These are phyloP conservation scores for Dorcoceras hygrometricum DNA, from an alignment of 257 asterid species.

Conservation along the genomic window DNA sequence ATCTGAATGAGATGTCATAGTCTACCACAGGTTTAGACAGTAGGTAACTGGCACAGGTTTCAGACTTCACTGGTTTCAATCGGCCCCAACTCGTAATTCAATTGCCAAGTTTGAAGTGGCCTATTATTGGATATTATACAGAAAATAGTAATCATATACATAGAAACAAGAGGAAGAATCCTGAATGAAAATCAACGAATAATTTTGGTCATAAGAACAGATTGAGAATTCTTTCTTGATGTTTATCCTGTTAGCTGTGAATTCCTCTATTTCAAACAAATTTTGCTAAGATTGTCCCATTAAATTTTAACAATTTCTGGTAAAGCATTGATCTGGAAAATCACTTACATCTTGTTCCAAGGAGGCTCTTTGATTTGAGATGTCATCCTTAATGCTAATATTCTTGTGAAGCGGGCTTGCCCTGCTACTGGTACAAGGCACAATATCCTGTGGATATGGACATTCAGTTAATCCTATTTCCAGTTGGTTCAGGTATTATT, in stretches of 20 bases:
- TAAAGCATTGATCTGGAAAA: not conserved
- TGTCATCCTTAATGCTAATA: constrained; percentile 29
- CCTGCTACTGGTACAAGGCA: constrained; percentile 31
- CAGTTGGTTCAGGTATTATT: not conserved
- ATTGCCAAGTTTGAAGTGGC: not conserved
- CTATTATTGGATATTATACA: no score
- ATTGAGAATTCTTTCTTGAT: no score
- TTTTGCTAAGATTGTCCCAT: no score
- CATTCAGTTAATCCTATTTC: constrained; percentile 3
- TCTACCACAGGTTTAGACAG: not conserved
- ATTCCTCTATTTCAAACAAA: no score
- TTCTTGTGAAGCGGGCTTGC: constrained; percentile 40
- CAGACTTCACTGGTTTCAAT: not conserved
- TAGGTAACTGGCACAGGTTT: not conserved
- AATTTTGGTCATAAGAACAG: no score
- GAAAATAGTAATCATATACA: no score
- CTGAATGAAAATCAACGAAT: no score
- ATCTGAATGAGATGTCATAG: not conserved
- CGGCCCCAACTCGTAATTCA: not conserved
- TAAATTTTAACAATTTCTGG: not conserved
- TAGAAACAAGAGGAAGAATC: no score
- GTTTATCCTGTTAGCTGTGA: no score
- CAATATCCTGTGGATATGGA: constrained; percentile 36
- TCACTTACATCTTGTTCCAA: constrained; percentile 54
- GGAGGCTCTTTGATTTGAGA: constrained; percentile 41